Base-by-base conservation (phyloP, 257 asterid genomes). In the Leptodermis oblonga region DNA sequence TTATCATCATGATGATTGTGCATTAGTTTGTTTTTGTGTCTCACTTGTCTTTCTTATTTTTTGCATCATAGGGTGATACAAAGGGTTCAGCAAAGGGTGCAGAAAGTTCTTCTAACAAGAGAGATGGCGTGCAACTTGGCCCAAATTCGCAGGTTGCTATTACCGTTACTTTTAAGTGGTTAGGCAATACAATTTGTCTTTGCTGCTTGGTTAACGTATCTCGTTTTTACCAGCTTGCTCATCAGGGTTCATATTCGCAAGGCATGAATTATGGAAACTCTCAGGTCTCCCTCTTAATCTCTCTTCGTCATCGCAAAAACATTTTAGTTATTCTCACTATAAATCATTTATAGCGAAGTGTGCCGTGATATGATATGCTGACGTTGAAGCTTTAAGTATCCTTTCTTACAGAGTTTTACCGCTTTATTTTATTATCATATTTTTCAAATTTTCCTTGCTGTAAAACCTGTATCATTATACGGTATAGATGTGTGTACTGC, bases 101-200 rank as follows among this genome's bases (percentile, higher is more conserved):
- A n/a, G 95, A 90, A 31, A 97, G 96, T 70, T 84, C 95, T 64
- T 61, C n/a, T n/a, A n/a, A 79, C 46, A 88, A 82, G 81, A 90
- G 84, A 81, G 97, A 90, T 54, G 93, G 85, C 41, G 45, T 77
- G 70, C 94, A 78, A 52, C 84, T 75, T 64, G 76, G 71, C 75
- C 78, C 84, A 34, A 67, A 67, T 78, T 73, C 88, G 15, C 95
- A 86, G 90, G 92, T 83, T 25, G 23, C 33, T 54, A 33, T 23
- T 25, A 54, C 17, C 3, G 28, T n/a, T 31, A n/a, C 3, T n/a
- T n/a, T 31, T 31, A 20, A 31, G 20, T 48, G 70, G 9, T 15
- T 73, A 7, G 67, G 48, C 61, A 56, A 23, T 39, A 26, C 28
- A 67, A 37, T 46, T 48, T 25, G 34, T 41, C 34, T 70, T 70